These are phyloP conservation scores for Solanum bulbocastanum DNA, from an alignment of 257 asterid species.

Conservation along the genomic window DNA sequence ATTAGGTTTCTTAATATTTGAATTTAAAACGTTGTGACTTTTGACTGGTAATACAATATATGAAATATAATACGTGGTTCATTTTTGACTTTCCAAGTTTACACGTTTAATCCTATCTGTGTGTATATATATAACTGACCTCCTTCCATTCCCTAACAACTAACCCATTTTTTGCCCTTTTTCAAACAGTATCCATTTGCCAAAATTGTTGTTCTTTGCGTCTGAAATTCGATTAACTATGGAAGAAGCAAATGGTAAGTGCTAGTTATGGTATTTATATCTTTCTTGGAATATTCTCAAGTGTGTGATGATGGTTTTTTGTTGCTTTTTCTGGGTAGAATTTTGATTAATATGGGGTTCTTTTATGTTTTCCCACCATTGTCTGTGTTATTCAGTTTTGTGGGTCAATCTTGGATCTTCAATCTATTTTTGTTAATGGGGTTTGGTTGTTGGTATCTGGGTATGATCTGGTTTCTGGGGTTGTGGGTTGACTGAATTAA, in stretches of 20 bases:
- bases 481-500: background rate
- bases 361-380: background rate
- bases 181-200: background rate
- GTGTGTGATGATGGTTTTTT: background rate
- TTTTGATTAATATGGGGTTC: background rate
- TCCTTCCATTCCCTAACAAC: background rate
- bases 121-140: background rate
- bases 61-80: slow-evolving; percentile 1
- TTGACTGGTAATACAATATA: background rate
- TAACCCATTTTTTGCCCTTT: background rate
- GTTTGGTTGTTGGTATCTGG: background rate
- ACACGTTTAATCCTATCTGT: background rate
- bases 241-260: slow-evolving; percentile 31
- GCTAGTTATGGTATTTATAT: background rate
- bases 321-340: background rate
- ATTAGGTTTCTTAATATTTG: background rate
- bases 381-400: background rate
- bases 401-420: background rate
- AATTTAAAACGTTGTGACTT: background rate
- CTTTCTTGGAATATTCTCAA: background rate
- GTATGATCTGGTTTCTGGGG: background rate
- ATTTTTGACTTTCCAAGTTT: background rate
- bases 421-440: background rate
- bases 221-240: background rate
- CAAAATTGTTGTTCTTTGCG: background rate